A percentile compares a stretch with the other conserved stretches of the same genome.
These are phyloP conservation scores for Asterella californica DNA, from an alignment of 225 moss, liverwort and hornwort species.

Conservation along the genomic window DNA sequence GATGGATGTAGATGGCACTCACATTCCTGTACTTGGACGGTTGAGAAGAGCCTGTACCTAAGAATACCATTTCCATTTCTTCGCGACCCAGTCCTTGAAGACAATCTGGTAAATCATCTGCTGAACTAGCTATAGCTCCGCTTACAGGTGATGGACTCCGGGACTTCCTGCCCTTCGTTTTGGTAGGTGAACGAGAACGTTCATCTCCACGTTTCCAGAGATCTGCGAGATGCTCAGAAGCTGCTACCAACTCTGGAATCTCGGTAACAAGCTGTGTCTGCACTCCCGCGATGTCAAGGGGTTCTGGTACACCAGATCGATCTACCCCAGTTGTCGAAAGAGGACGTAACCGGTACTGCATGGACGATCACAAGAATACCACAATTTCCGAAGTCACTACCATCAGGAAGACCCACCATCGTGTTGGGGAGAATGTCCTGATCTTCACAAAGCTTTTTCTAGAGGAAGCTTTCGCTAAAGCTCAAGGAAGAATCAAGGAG, in stretches of 20 bases:
- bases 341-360: conserved; percentile 90
- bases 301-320: conserved; percentile 71
- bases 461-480: too few relatives aligned
- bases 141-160: neutral
- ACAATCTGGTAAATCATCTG: conserved; percentile 60
- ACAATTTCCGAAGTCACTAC: neutral
- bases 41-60: conserved; percentile 97
- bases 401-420: too few relatives aligned
- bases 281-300: conserved; percentile 50
- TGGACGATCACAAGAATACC: neutral
- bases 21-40: conserved; percentile 98
- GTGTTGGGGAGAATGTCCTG: neutral
- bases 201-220: conserved; percentile 50
- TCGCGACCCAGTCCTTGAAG: conserved; percentile 59
- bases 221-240: conserved; percentile 50
- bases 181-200: conserved; percentile 1
- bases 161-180: neutral
- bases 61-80: conserved; percentile 96
- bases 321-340: conserved; percentile 70
- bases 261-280: conserved; percentile 65
- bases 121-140: conserved; percentile 4
- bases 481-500: too few relatives aligned
- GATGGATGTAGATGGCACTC: conserved; percentile 91
- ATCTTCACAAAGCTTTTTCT: neutral
- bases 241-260: conserved; percentile 65